Evolutionary conservation across 31 red algal species (phyloP), one percentile per base, ranked within the genome.

Genomic region (Endocladia muricata): DNA sequence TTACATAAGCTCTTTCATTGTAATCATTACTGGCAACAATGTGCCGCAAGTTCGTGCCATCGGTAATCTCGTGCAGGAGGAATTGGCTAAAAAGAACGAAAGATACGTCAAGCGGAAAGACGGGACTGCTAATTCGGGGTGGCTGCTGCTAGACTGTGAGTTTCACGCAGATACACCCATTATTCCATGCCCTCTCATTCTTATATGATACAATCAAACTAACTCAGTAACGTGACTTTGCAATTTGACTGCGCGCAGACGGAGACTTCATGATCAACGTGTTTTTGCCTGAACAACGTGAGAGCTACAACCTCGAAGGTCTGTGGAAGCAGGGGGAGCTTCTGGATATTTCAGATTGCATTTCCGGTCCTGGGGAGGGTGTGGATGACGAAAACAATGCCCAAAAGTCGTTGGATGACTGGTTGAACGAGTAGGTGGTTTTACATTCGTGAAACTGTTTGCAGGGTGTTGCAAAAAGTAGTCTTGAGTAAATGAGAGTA

Each of bases 201-300:
- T n/a, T n/a, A n/a, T n/a, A n/a, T n/a, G n/a, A n/a, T n/a, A n/a
- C n/a, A n/a, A n/a, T n/a, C n/a, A n/a, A n/a, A n/a, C n/a, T n/a
- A n/a, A n/a, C n/a, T n/a, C n/a, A n/a, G n/a, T n/a, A n/a, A n/a
- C n/a, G n/a, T n/a, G n/a, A n/a, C n/a, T n/a, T n/a, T n/a, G n/a
- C n/a, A n/a, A n/a, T n/a, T n/a, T n/a, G n/a, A n/a, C n/a, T n/a
- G n/a, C n/a, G 11, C 39, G 63, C 64, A 88, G 83, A 88, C 59
- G 96, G 96, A 26, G 96, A 98, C 64, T 65, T 98, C 32, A 61
- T 98, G 60, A 88, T 98, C 25, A 84, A 98, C 63, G 81, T 98
- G 11, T 93, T 98, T 43, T 91, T 74, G 11, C 49, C 33, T 37
- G 90, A 91, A 40, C 77, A 84, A 74, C 82, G 96, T 2, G 63